These are phyloP conservation scores for Pichia thaimueangensis DNA, from an alignment of 805 yeast species.

Conservation along the genomic window DNA sequence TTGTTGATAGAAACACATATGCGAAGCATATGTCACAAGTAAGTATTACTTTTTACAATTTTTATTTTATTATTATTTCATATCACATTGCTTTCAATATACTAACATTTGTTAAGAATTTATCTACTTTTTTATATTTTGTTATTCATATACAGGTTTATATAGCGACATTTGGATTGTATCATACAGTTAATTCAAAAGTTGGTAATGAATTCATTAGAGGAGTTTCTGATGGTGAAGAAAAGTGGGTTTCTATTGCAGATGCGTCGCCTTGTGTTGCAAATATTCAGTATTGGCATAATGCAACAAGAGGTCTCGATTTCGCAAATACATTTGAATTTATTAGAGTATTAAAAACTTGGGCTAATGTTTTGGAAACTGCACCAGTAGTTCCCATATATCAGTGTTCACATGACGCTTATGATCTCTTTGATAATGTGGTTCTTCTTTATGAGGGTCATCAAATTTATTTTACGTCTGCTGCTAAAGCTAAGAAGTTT, in stretches of 20 bases:
- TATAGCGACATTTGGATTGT: conserved; percentile 27
- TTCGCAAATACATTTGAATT: conserved; percentile 66
- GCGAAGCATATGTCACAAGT: conserved; percentile 48
- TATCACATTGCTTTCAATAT: background rate
- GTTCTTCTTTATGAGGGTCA: conserved; percentile 38
- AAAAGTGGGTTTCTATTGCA: conserved; percentile 61
- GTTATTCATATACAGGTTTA: conserved; percentile 23
- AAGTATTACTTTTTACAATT: background rate
- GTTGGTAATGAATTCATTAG: conserved; percentile 60
- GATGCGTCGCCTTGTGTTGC: conserved; percentile 39
- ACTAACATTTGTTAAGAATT: conserved; percentile 20
- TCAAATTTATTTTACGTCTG: conserved; percentile 37
- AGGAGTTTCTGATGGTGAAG: conserved; percentile 65
- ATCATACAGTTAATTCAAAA: conserved; percentile 49
- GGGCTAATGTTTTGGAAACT: conserved; percentile 43
- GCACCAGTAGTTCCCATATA: conserved; percentile 49
- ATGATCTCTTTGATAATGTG: conserved; percentile 39
- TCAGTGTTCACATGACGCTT: conserved; percentile 40
- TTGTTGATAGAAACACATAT: conserved; percentile 43
- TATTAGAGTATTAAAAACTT: conserved; percentile 48
- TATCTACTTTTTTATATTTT: background rate
- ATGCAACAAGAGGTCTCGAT: conserved; percentile 67
- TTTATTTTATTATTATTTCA: background rate
- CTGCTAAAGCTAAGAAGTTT: conserved; percentile 32
- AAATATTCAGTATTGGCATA: conserved; percentile 44